These are phyloP conservation scores for Taphrina populina DNA, from an alignment of 1,139 yeast genomes.

Conservation along the genomic window DNA sequence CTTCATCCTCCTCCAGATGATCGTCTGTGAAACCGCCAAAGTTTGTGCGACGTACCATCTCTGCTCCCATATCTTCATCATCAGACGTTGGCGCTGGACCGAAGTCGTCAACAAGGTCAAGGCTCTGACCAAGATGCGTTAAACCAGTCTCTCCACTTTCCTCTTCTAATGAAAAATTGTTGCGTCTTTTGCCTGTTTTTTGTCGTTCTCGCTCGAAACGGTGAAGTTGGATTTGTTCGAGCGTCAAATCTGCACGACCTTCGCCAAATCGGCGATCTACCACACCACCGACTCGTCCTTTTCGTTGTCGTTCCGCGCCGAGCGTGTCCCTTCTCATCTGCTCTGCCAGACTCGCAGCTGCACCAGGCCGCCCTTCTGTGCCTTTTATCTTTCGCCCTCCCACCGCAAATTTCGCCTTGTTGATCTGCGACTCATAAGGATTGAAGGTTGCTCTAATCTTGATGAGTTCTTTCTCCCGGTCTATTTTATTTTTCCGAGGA, in stretches of 20 bases:
- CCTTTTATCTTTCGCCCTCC: constrained; percentile 59
- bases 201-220: constrained; percentile 89
- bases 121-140: constrained; percentile 77
- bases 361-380: constrained; percentile 71
- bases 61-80: constrained; percentile 42
- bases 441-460: constrained; percentile 79
- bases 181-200: constrained; percentile 40
- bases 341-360: constrained; percentile 74
- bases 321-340: constrained; percentile 65
- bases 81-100: constrained; percentile 51
- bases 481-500: constrained; percentile 22
- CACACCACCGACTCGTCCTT: constrained; percentile 74
- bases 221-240: constrained; percentile 92
- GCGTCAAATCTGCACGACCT: constrained; percentile 63
- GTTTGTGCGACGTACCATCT: constrained; percentile 33
- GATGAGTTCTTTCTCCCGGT: constrained; percentile 44
- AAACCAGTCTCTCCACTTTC: constrained; percentile 59
- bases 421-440: constrained; percentile 78
- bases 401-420: constrained; percentile 65
- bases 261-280: constrained; percentile 93
- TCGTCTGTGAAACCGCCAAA: constrained; percentile 42
- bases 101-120: constrained; percentile 54
- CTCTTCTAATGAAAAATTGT: constrained; percentile 65
- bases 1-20: constrained; percentile 45
- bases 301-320: constrained; percentile 59